Conservation (phyloP, 140 eudicot genomes). For the Bidens hawaiensis region DNA sequence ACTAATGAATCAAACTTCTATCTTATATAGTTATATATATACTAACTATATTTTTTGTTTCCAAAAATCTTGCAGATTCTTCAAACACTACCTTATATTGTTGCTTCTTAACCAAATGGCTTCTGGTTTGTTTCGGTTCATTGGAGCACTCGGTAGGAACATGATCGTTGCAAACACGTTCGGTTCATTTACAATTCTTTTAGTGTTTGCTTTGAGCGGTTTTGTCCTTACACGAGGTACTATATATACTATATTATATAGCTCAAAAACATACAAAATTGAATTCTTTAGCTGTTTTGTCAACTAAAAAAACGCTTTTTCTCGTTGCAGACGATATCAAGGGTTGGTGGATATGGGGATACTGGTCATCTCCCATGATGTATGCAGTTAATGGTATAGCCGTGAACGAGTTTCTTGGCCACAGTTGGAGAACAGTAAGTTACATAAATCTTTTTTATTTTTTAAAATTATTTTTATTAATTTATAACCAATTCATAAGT, state of each 20-base stretch:
- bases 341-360: conserved; percentile 90
- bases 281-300: neutral
- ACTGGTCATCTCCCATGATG: conserved; percentile 83
- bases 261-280: neutral
- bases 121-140: conserved; percentile 56
- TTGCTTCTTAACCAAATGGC: conserved; percentile 59
- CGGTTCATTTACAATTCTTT: conserved; percentile 57
- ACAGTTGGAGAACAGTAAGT: conserved; percentile 61
- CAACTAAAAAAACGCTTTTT: neutral
- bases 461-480: too few species aligned
- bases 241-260: neutral
- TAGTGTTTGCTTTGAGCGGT: conserved; percentile 63
- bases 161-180: conserved; percentile 72
- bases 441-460: too few species aligned
- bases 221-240: conserved; percentile 60
- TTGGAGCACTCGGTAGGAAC: conserved; percentile 63
- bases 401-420: conserved; percentile 64
- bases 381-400: conserved; percentile 61
- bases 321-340: conserved; percentile 47
- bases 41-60: neutral
- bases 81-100: conserved; percentile 55
- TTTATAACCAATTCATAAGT: too few species aligned
- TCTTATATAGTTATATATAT: neutral
- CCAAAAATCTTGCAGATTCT: conserved; percentile 53
- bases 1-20: neutral